Conservation (phyloP, 306 rosid genomes). For the Macrotyloma uniflorum region DNA sequence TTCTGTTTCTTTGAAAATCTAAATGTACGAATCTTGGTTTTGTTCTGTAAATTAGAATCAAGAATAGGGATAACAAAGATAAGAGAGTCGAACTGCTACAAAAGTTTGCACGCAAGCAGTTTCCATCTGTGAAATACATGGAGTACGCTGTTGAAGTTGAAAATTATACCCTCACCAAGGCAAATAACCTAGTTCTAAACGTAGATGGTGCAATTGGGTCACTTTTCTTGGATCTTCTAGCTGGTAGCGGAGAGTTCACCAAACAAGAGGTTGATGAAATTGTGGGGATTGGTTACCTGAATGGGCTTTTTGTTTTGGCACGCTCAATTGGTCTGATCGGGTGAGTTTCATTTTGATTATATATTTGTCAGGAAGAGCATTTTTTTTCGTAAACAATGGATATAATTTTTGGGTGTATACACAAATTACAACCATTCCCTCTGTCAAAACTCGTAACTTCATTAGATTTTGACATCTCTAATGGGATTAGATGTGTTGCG, state of each 20-base stretch:
- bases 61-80: conserved; percentile 96
- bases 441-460: not conserved
- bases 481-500: not conserved
- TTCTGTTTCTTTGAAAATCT: conserved; percentile 18
- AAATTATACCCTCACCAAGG: conserved; percentile 92
- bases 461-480: not conserved
- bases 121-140: conserved; percentile 97
- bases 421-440: conserved; percentile 33
- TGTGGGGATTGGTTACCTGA: conserved; percentile 90
- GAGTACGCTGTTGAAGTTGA: conserved; percentile 96
- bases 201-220: conserved; percentile 98
- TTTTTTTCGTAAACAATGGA: not conserved
- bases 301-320: conserved; percentile 97
- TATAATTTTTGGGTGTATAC: not conserved
- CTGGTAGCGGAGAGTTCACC: conserved; percentile 96
- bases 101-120: conserved; percentile 80
- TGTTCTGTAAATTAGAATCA: conserved; percentile 49
- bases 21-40: conserved; percentile 31
- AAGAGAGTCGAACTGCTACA: conserved; percentile 97
- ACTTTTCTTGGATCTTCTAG: conserved; percentile 97
- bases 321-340: conserved; percentile 97
- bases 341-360: conserved; percentile 47
- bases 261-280: conserved; percentile 94
- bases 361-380: not conserved
- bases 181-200: conserved; percentile 96